Percentiles rank a stretch among this genome's conserved stretches.
Conservation (phyloP, 1,284 basidiomycete genomes). For the Apiotrichum laibachii region DNA sequence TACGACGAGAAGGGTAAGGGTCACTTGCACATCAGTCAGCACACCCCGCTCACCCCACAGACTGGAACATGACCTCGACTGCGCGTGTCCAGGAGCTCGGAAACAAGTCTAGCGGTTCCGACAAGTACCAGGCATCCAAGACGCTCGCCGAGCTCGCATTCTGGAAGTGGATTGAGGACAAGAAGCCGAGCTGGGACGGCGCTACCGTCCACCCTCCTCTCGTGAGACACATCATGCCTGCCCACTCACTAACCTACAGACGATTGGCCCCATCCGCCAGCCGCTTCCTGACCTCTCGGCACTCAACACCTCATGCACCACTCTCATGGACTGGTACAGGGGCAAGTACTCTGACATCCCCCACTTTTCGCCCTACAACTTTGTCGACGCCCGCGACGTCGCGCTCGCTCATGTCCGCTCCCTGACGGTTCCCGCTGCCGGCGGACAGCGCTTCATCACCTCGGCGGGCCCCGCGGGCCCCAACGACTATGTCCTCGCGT, state of each 20-base stretch:
- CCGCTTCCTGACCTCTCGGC: slow-evolving; percentile 53
- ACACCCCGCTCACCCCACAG: slow-evolving; percentile 29
- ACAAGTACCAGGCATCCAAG: slow-evolving; percentile 50
- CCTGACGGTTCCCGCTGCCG: slow-evolving; percentile 59
- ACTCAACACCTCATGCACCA: slow-evolving; percentile 57
- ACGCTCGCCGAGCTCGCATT: slow-evolving; percentile 61
- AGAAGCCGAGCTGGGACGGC: slow-evolving; percentile 60
- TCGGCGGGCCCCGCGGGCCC: slow-evolving; percentile 46
- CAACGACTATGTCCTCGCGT: slow-evolving; percentile 37
- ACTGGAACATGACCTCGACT: slow-evolving; percentile 65
- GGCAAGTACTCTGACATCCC: slow-evolving; percentile 44
- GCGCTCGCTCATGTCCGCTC: slow-evolving; percentile 61
- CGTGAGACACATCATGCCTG: slow-evolving; percentile 43
- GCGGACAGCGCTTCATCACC: slow-evolving; percentile 61
- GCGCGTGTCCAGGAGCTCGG: slow-evolving; percentile 1
- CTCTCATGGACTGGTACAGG: no score
- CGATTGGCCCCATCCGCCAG: slow-evolving; percentile 56
- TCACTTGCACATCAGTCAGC: neutral
- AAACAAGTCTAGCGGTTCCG: no score
- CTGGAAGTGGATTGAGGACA: slow-evolving; percentile 56
- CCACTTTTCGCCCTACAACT: slow-evolving; percentile 46
- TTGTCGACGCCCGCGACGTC: slow-evolving; percentile 61
- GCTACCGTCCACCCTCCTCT: slow-evolving; percentile 58
- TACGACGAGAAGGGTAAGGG: slow-evolving; percentile 20
- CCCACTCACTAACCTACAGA: slow-evolving; percentile 21